These are phyloP conservation scores for Ormosia semicastrata DNA, from an alignment of 306 rosid species.

Conservation along the genomic window DNA sequence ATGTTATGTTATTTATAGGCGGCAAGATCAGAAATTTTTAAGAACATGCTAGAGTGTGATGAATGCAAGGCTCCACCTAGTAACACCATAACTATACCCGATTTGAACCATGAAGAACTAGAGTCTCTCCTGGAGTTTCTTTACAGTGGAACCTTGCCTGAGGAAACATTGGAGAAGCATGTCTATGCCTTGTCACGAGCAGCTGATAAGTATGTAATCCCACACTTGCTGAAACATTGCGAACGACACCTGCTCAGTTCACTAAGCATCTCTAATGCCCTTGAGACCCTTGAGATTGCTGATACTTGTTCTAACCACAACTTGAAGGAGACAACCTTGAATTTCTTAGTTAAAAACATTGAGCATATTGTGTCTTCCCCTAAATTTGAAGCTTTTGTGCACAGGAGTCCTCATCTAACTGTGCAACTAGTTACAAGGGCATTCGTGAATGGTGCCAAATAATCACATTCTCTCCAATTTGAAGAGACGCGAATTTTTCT, in stretches of 20 bases:
- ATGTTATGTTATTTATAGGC: constrained; percentile 45
- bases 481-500: neutral
- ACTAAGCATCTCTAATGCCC: constrained; percentile 48
- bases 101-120: constrained; percentile 60
- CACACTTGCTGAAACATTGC: constrained; percentile 58
- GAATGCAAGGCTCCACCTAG: constrained; percentile 60
- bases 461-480: neutral
- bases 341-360: constrained; percentile 58
- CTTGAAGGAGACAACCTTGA: constrained; percentile 56
- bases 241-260: constrained; percentile 51
- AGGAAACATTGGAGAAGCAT: constrained; percentile 56
- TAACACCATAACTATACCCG: constrained; percentile 49
- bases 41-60: constrained; percentile 70
- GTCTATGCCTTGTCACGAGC: constrained; percentile 61
- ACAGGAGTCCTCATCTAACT: constrained; percentile 65
- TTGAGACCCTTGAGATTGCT: constrained; percentile 63
- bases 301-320: constrained; percentile 50
- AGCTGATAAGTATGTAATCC: constrained; percentile 74
- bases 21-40: constrained; percentile 71
- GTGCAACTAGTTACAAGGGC: constrained; percentile 68
- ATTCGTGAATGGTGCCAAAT: constrained; percentile 40
- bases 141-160: constrained; percentile 52
- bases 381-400: constrained; percentile 60
- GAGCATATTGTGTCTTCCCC: constrained; percentile 44
- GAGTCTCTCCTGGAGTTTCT: constrained; percentile 67